Evolutionary conservation across 2,329 filamentous ascomycete species (phyloP), one percentile per base, ranked within the genome.

Genomic region (Ophidiomyces ophidiicola): DNA sequence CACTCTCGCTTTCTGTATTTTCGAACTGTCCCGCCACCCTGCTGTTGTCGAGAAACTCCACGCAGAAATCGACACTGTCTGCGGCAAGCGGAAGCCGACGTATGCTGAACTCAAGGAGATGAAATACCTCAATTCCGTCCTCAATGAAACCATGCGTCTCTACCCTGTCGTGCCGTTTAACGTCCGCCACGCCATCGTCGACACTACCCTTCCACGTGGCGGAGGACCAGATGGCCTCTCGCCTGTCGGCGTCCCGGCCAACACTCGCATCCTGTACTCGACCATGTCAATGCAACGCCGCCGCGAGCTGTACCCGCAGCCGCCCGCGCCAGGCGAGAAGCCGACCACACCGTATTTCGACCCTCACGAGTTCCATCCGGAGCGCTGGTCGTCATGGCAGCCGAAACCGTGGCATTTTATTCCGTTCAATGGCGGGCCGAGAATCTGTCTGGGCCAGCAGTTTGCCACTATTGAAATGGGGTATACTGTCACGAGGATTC

Each of bases 61-160:
- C 17, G 60, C 65, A 17, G 85, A 94, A 59, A 85, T 94, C 52
- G 57, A 78, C 18, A 56, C 70, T 1, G 66, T 67, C 0, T 71
- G 94, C 3, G 86, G 86, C 1, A 63, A 74, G 10, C 66, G 6
- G 50, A 61, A 58, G 36, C 60, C 58, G 0, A 85, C 80, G 0
- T 94, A 92, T 57, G 71, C 75, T 8, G 74, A 94, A 54, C 69
- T 94, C 43, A 94, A 93, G 67, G 71, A 71, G 48, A 93, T 94
- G 85, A 80, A 81, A 51, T 94, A 88, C 57, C 72, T 90, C 11
- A 67, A 62, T 32, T 62, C 78, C 50, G 63, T 81, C 35, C 70
- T 92, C 50, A 80, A 83, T 61, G 84, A 92, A 62, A 82, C 76
- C 0, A 71, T 87, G 43, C 77, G 84, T 10, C 61, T 88, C 7